phyloP scores from a whole-genome alignment of 2,329 filamentous ascomycete species.

The Rhynchosporium agropyri region DNA sequence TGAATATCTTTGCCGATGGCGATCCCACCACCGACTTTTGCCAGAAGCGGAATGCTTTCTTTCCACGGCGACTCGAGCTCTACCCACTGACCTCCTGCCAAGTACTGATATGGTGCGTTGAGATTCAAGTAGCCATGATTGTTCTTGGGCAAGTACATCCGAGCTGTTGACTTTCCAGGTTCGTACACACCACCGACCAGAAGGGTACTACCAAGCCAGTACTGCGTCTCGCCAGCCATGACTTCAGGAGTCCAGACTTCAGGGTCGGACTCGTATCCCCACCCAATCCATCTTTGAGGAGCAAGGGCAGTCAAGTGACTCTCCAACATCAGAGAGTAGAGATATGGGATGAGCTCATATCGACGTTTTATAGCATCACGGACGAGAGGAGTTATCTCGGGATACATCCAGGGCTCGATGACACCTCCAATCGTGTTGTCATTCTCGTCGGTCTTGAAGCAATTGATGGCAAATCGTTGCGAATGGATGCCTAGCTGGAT shows the following conservation, averaged over 20 bases:
- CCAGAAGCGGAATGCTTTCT: conserved; percentile 57
- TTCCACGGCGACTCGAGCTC: conserved; percentile 54
- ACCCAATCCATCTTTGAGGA: conserved; percentile 72
- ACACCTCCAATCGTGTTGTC: conserved; percentile 71
- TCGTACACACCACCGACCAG: conserved; percentile 70
- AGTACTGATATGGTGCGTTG: conserved; percentile 61
- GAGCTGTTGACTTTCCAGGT: conserved; percentile 54
- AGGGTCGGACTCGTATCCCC: conserved; percentile 69
- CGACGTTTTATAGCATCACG: conserved; percentile 68
- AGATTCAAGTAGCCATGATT: conserved; percentile 65
- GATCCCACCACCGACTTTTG: conserved; percentile 56
- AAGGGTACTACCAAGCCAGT: conserved; percentile 70
- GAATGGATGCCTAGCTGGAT: conserved; percentile 72
- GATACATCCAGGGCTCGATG: conserved; percentile 80
- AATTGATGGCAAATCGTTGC: conserved; percentile 75
- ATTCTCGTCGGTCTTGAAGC: conserved; percentile 70
- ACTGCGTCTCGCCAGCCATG: conserved; percentile 68
- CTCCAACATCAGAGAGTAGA: conserved; percentile 66
- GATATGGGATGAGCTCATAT: conserved; percentile 72
- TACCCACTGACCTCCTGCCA: conserved; percentile 57
- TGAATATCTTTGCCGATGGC: conserved; percentile 55
- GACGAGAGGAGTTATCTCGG: conserved; percentile 63
- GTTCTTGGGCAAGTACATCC: conserved; percentile 62
- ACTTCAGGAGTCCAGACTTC: conserved; percentile 65
- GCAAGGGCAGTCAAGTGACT: conserved; percentile 64